Percentiles rank a stretch among this genome's conserved stretches.
These are phyloP conservation scores for Beauveria asiatica DNA, from an alignment of 2,329 filamentous ascomycete species.

Conservation along the genomic window DNA sequence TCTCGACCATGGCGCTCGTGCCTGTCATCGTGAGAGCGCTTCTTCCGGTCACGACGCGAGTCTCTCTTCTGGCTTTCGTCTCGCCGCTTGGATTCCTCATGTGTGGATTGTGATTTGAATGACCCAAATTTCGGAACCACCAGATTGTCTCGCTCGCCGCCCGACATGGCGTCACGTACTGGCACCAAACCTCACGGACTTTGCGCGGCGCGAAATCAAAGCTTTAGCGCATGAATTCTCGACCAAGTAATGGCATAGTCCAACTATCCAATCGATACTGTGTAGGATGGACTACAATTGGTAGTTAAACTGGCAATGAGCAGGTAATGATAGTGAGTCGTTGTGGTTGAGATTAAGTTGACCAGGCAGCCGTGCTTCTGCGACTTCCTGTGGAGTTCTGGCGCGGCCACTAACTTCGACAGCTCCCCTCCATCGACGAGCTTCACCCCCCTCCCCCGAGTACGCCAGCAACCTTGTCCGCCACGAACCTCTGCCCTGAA, in stretches of 20 bases:
- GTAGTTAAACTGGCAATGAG: not conserved
- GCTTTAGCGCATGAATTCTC: not conserved
- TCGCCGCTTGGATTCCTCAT: slow-evolving; percentile 27
- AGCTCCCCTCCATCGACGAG: not conserved
- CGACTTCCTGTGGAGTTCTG: slow-evolving; percentile 1
- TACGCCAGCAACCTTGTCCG: not conserved
- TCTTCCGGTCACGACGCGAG: slow-evolving; percentile 12
- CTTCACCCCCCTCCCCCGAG: not conserved
- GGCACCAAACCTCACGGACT: not conserved
- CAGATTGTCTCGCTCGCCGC: slow-evolving; percentile 18
- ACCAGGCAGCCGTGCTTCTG: not conserved
- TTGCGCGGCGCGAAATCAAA: not conserved
- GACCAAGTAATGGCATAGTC: too few relatives aligned
- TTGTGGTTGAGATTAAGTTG: not conserved
- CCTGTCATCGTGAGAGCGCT: slow-evolving; percentile 10
- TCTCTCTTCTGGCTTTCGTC: slow-evolving; percentile 13
- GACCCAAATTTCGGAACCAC: slow-evolving; percentile 64
- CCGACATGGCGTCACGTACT: slow-evolving; percentile 18
- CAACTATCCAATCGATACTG: not conserved
- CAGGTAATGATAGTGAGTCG: not conserved
- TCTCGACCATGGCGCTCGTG: slow-evolving; percentile 12
- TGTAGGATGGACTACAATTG: not conserved
- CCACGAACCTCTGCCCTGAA: not conserved
- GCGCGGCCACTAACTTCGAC: not conserved
- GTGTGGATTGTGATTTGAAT: slow-evolving; percentile 43